phyloP scores from a whole-genome alignment of 2,329 filamentous ascomycete species.

The Aspergillus pseudotamarii region DNA sequence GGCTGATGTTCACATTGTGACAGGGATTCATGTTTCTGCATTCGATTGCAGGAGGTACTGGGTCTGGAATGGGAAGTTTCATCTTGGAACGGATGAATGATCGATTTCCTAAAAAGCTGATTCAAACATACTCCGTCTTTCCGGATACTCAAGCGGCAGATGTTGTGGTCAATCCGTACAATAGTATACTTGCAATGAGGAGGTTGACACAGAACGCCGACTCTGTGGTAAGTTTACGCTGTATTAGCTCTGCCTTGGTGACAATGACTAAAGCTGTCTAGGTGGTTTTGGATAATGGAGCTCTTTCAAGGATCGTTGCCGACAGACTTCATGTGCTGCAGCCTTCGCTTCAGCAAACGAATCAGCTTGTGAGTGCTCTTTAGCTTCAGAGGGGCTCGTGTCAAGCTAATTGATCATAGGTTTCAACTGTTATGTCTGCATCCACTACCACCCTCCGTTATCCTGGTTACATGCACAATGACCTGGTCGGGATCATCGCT shows the following conservation, averaged over 20 bases:
- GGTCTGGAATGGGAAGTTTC: slow-evolving; percentile 93
- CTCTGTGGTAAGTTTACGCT: slow-evolving; percentile 67
- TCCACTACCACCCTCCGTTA: slow-evolving; percentile 96
- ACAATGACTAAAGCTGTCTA: slow-evolving; percentile 33
- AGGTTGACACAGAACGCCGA: slow-evolving; percentile 94
- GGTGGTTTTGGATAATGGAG: slow-evolving; percentile 93
- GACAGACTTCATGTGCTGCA: slow-evolving; percentile 93
- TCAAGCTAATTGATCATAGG: slow-evolving; percentile 44
- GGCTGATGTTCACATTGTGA: slow-evolving; percentile 6
- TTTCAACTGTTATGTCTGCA: slow-evolving; percentile 97
- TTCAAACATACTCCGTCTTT: slow-evolving; percentile 98
- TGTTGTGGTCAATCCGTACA: slow-evolving; percentile 97
- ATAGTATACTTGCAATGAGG: slow-evolving; percentile 89
- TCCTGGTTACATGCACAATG: slow-evolving; percentile 99
- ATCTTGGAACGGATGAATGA: slow-evolving; percentile 95
- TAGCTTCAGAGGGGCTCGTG: neutral
- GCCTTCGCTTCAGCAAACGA: slow-evolving; percentile 95
- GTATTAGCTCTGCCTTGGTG: neutral
- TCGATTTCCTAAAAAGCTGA: slow-evolving; percentile 96
- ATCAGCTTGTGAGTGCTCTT: slow-evolving; percentile 70
- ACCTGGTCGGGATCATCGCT: slow-evolving; percentile 93
- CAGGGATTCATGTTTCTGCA: slow-evolving; percentile 98
- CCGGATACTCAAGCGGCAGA: slow-evolving; percentile 88
- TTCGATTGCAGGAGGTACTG: slow-evolving; percentile 95
- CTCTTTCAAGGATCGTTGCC: slow-evolving; percentile 88